Base-by-base conservation (phyloP, 23 red algal species). In the Gracilaria domingensis region DNA sequence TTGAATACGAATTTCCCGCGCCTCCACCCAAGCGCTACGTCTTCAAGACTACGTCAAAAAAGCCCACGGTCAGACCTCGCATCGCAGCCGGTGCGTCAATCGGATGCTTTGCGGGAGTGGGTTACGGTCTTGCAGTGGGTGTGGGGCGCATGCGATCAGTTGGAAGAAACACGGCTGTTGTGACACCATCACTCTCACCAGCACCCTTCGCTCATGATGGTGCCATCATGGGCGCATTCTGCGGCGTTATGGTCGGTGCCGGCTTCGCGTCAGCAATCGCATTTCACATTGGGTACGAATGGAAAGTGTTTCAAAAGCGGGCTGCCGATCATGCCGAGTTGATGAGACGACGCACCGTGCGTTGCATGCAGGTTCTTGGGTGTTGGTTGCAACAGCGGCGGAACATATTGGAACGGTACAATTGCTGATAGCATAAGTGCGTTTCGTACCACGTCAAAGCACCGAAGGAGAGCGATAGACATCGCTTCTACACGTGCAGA, bases 121-220 rank as follows among this genome's bases (percentile, higher is more conserved):
- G 96, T 26, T 92, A 93, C 66, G 96, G 96, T 24, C 72, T 95
- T 35, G 86, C 80, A 0, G 86, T 98, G 12, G 96, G 96, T 4
- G 77, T 98, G 34, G 96, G 96, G 35, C 72, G 54, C 20, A 80
- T 93, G 32, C 50, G 77, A 7, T 62, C 57, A 20, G 38, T 95
- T 21, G 72, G 81, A 37, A 26, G 80, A 0, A 79, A 95, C 23
- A 71, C 67, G 47, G 80, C 89, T 2, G 49, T 93, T 21, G 92
- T 94, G 12, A 76, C 79, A 23, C 96, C 96, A 24, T 66, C 67
- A 4, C 55, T 77, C 9, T 77, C 77, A n/a, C 38, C 59, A 29
- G 42, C 48, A 60, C 78, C 88, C 0, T 98, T 98, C 75, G 96
- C 91, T n/a, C 92, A 98, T 45, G 84, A 93, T 20, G 96, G 96